Conservation (phyloP, 2,329 filamentous ascomycete species). For the Colletotrichum eleusines region DNA sequence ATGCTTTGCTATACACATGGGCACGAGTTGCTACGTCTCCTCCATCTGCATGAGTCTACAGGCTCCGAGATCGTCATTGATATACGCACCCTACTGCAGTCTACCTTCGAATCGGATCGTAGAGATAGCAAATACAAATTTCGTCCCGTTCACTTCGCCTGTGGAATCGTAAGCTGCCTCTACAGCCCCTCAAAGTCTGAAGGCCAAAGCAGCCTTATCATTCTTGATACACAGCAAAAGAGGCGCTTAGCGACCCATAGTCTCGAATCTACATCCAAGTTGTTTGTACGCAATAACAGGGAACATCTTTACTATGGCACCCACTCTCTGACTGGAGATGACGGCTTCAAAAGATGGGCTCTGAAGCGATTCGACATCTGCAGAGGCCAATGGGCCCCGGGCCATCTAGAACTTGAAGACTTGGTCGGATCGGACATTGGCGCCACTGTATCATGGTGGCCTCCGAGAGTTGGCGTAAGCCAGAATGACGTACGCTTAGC, state of each 20-base stretch:
- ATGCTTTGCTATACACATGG: conserved; percentile 72
- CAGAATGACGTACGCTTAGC: conserved; percentile 19
- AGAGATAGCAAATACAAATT: conserved; percentile 58
- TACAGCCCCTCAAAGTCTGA: conserved; percentile 57
- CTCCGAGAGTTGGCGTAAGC: conserved; percentile 33
- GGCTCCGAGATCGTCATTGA: conserved; percentile 65
- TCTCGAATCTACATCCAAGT: conserved; percentile 59
- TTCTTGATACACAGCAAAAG: conserved; percentile 56
- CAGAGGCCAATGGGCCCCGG: conserved; percentile 53
- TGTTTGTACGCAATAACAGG: too few relatives aligned
- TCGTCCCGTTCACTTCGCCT: conserved; percentile 67
- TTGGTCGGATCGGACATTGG: conserved; percentile 75
- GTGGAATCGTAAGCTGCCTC: conserved; percentile 68
- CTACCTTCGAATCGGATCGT: not conserved
- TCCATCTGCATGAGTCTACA: conserved; percentile 66
- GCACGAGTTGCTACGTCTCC: conserved; percentile 62
- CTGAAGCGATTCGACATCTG: conserved; percentile 66
- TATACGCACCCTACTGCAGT: conserved; percentile 45
- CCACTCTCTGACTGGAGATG: conserved; percentile 64
- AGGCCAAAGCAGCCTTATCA: conserved; percentile 64
- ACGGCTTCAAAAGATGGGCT: conserved; percentile 72
- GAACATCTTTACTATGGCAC: conserved; percentile 75
- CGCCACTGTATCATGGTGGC: conserved; percentile 61
- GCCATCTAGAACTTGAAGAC: conserved; percentile 65
- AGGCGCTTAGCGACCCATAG: conserved; percentile 55